Conservation (phyloP, 1,284 basidiomycete genomes). For the Violaceomyces palustris region DNA sequence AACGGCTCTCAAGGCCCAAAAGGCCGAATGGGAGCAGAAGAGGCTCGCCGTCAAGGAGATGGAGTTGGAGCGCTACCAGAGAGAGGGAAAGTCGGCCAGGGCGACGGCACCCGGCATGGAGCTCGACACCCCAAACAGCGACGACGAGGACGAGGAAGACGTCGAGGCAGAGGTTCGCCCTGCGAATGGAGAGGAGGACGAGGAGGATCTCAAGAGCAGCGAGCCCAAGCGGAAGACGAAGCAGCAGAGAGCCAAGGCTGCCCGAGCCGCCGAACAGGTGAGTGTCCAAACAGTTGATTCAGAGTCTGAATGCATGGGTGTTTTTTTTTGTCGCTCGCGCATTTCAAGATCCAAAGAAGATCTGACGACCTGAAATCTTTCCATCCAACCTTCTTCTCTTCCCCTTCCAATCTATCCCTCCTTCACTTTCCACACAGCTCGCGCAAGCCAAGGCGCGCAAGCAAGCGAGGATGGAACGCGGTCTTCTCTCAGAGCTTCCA, state of each 20-base stretch:
- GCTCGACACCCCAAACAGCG: conserved; percentile 9
- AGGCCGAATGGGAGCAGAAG: conserved; percentile 9
- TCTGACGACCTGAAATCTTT: too few species aligned
- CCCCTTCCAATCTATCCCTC: not conserved
- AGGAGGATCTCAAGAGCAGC: not conserved
- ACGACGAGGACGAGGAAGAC: conserved; percentile 8
- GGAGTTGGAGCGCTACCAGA: conserved; percentile 6
- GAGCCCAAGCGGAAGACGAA: conserved; percentile 36
- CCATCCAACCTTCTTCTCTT: not conserved
- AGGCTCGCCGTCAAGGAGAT: conserved; percentile 16
- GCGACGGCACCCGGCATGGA: conserved; percentile 31
- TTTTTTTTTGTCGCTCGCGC: too few species aligned
- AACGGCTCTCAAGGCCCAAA: conserved; percentile 14
- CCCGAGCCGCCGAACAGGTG: conserved; percentile 11
- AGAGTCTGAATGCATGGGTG: too few species aligned
- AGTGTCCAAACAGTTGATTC: too few species aligned
- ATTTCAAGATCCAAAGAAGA: too few species aligned
- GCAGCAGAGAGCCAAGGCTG: conserved; percentile 15
- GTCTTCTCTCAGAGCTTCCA: conserved; percentile 24
- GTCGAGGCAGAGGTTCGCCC: not conserved
- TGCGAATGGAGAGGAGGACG: conserved; percentile 1
- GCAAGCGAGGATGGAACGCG: conserved; percentile 21
- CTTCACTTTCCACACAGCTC: conserved; percentile 1
- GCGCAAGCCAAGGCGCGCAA: conserved; percentile 13
- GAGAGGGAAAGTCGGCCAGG: conserved; percentile 4